phyloP scores from a whole-genome alignment of 495 filamentous ascomycete species.

The Lasiosphaeria hispida region DNA sequence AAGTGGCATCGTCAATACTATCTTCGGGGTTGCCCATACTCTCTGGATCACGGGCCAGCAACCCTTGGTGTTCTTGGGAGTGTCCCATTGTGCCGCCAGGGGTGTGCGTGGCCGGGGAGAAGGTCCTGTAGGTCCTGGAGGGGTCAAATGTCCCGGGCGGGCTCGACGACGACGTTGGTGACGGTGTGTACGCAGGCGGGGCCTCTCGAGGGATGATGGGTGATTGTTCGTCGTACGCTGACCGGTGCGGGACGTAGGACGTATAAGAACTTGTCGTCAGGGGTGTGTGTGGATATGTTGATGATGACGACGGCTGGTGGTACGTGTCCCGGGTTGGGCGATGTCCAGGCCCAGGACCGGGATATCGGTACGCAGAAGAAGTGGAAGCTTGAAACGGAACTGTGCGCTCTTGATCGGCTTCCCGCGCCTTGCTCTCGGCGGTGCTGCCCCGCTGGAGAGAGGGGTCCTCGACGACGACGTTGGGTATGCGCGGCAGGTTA shows the following conservation, averaged over 20 bases:
- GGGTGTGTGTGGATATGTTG: conserved; percentile 20
- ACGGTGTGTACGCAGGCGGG: conserved; percentile 43
- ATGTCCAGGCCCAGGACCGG: conserved; percentile 1
- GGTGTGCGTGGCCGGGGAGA: conserved; percentile 15
- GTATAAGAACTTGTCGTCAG: conserved; percentile 26
- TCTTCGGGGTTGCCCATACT: conserved; percentile 34
- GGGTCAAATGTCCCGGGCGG: background rate
- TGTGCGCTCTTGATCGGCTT: conserved; percentile 30
- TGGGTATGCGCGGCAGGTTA: conserved; percentile 40
- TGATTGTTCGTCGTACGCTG: conserved; percentile 18
- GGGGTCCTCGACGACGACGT: conserved; percentile 43
- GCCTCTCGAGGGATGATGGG: conserved; percentile 39
- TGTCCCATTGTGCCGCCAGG: conserved; percentile 35
- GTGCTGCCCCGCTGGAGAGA: conserved; percentile 32
- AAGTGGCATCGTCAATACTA: background rate
- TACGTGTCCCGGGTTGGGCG: conserved; percentile 19
- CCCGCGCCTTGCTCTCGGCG: conserved; percentile 40
- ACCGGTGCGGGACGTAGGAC: conserved; percentile 13
- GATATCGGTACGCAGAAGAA: conserved; percentile 1
- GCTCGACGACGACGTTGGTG: conserved; percentile 20
- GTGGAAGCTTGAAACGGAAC: background rate
- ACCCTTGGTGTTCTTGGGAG: conserved; percentile 34
- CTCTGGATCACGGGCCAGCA: conserved; percentile 38
- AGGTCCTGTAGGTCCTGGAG: conserved; percentile 41
- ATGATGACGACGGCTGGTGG: conserved; percentile 23